Percentiles rank a stretch among this genome's conserved stretches.
phyloP scores from a whole-genome alignment of 2,329 filamentous ascomycete species.

The Fusarium napiforme region DNA sequence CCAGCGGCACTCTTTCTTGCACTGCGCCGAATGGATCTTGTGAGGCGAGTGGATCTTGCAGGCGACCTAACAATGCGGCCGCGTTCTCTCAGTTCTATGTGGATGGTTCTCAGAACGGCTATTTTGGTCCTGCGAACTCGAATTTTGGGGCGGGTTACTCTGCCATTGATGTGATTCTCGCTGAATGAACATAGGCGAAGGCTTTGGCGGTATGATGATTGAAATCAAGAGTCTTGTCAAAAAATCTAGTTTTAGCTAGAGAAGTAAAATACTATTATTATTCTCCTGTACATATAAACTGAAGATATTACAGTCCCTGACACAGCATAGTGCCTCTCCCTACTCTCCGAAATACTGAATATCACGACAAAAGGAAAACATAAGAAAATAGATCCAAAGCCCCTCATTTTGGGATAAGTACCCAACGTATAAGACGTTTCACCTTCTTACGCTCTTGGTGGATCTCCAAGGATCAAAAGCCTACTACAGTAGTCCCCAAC shows the following conservation, averaged over 20 bases:
- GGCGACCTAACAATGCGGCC: rapidly evolving
- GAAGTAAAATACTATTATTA: not conserved
- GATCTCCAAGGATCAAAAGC: not conserved
- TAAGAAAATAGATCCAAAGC: rapidly evolving
- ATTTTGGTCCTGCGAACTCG: not conserved
- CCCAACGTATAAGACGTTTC: rapidly evolving
- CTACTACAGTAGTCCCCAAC: not conserved
- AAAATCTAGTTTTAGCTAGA: too few relatives aligned
- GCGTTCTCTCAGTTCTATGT: conserved; percentile 7
- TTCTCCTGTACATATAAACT: not conserved
- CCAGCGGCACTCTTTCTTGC: not conserved
- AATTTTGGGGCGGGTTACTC: not conserved
- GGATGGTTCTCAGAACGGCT: not conserved
- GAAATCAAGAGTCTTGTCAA: not conserved
- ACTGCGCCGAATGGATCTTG: not conserved
- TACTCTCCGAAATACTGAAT: not conserved
- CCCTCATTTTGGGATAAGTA: rapidly evolving
- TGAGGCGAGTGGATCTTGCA: rapidly evolving
- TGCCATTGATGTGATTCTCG: not conserved
- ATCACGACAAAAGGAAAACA: rapidly evolving
- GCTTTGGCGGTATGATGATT: too few relatives aligned
- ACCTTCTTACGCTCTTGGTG: not conserved
- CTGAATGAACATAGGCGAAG: not conserved
- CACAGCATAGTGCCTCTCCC: rapidly evolving
- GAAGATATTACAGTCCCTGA: rapidly evolving